phyloP scores from a whole-genome alignment of 2,329 filamentous ascomycete species.

The Blumeriella jaapii region DNA sequence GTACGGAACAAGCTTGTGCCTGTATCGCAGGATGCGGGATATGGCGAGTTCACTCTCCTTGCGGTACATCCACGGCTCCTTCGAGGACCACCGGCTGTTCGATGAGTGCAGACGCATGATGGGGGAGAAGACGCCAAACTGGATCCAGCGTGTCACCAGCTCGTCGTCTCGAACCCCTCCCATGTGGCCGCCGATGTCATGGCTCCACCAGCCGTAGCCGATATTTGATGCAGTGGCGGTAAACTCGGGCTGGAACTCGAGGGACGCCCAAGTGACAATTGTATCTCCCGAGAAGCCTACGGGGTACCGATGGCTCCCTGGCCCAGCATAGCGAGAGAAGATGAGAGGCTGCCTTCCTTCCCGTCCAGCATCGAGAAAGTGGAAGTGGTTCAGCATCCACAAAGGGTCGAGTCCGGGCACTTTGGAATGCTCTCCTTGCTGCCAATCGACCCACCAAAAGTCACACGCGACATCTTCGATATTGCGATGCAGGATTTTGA shows the following conservation, averaged over 20 bases:
- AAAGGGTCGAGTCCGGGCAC: slow-evolving; percentile 49
- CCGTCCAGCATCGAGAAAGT: slow-evolving; percentile 41
- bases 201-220: slow-evolving; percentile 57
- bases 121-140: slow-evolving; percentile 49
- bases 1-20: slow-evolving; percentile 49
- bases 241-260: slow-evolving; percentile 55
- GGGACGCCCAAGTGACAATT: slow-evolving; percentile 45
- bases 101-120: slow-evolving; percentile 50
- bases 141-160: slow-evolving; percentile 47
- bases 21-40: slow-evolving; percentile 37
- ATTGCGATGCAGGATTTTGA: slow-evolving; percentile 42
- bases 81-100: slow-evolving; percentile 44
- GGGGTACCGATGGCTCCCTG: slow-evolving; percentile 52
- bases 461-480: slow-evolving; percentile 46
- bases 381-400: slow-evolving; percentile 55
- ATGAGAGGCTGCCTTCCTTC: slow-evolving; percentile 38
- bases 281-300: slow-evolving; percentile 54
- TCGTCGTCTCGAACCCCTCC: slow-evolving; percentile 45
- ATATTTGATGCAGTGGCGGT: slow-evolving; percentile 56
- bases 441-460: slow-evolving; percentile 61
- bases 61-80: slow-evolving; percentile 50
- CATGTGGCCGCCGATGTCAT: slow-evolving; percentile 56
- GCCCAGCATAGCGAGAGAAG: slow-evolving; percentile 50
- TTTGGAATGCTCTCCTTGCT: slow-evolving; percentile 44
- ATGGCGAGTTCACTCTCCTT: slow-evolving; percentile 36